Percentiles rank a stretch among this genome's conserved stretches.
Conservation (phyloP, 2,329 filamentous ascomycete species). For the Blastomyces parvus region DNA sequence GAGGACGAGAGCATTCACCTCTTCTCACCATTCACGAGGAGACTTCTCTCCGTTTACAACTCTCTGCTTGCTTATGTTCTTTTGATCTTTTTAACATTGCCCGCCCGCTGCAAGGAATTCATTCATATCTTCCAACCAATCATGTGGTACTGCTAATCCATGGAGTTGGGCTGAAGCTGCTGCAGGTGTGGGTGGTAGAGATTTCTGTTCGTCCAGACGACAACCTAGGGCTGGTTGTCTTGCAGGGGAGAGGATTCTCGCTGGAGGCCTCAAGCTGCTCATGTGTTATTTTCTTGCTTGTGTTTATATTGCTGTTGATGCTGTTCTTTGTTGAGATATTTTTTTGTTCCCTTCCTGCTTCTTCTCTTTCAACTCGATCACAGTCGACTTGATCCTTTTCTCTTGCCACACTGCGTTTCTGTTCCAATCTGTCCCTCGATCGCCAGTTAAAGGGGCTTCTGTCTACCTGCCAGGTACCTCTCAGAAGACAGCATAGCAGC, state of each 20-base stretch:
- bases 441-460: not conserved
- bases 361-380: not conserved
- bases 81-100: not conserved
- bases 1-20: not conserved
- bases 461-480: not conserved
- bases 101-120: not conserved
- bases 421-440: not conserved
- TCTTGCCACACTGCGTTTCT: not conserved
- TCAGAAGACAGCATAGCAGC: not conserved
- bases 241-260: not conserved
- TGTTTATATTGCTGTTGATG: not conserved
- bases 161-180: not conserved
- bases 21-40: not conserved
- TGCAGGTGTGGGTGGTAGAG: not conserved
- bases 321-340: not conserved
- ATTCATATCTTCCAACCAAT: not conserved
- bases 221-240: not conserved
- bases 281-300: not conserved
- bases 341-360: not conserved
- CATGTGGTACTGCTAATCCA: not conserved
- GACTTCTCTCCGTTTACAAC: not conserved
- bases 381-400: not conserved
- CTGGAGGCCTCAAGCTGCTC: not conserved
- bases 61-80: not conserved
- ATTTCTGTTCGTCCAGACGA: not conserved